Percentiles rank a stretch among this genome's conserved stretches.
Evolutionary conservation across 176 grass and related monocot genomes (phyloP).

Genomic region (Typha latifolia): DNA sequence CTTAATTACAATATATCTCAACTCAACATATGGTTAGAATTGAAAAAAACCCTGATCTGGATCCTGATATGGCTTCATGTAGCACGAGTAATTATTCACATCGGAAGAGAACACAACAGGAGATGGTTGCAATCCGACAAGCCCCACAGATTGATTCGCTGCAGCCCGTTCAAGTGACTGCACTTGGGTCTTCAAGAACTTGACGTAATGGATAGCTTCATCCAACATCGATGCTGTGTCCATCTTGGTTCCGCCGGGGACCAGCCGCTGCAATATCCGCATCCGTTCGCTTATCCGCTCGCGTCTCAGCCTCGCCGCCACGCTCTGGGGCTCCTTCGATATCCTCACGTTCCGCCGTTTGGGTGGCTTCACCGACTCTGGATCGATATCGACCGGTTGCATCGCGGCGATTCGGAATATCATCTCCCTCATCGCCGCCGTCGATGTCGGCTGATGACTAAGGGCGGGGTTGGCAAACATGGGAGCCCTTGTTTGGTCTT

Average conservation of each 20-base stretch:
- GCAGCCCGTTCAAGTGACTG: conserved; percentile 27
- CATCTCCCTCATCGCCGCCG: conserved; percentile 63
- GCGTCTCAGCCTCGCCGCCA: conserved; percentile 49
- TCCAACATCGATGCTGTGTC: conserved; percentile 90
- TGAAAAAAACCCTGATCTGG: too few relatives aligned
- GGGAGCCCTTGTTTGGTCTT: too few relatives aligned
- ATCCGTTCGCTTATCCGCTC: conserved; percentile 58
- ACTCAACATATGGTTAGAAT: too few relatives aligned
- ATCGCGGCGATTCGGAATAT: conserved; percentile 71
- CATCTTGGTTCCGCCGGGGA: conserved; percentile 70
- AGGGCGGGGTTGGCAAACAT: too few relatives aligned
- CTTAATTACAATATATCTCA: too few relatives aligned
- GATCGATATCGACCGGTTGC: conserved; percentile 50
- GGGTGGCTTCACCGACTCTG: conserved; percentile 3
- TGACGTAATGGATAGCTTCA: conserved; percentile 78
- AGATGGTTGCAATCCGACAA: too few relatives aligned
- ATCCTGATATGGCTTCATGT: too few relatives aligned
- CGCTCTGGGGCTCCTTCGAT: conserved; percentile 69
- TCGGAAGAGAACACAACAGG: too few relatives aligned
- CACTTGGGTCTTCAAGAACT: conserved; percentile 82
- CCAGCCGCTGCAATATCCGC: conserved; percentile 61
- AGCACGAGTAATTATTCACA: too few relatives aligned
- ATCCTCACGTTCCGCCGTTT: conserved; percentile 24
- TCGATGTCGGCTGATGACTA: background rate
- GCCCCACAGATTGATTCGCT: background rate